A percentile compares a stretch with the other conserved stretches of the same genome.
phyloP scores from a whole-genome alignment of 2,329 filamentous ascomycete species.

The Pseudogymnoascus sp. region DNA sequence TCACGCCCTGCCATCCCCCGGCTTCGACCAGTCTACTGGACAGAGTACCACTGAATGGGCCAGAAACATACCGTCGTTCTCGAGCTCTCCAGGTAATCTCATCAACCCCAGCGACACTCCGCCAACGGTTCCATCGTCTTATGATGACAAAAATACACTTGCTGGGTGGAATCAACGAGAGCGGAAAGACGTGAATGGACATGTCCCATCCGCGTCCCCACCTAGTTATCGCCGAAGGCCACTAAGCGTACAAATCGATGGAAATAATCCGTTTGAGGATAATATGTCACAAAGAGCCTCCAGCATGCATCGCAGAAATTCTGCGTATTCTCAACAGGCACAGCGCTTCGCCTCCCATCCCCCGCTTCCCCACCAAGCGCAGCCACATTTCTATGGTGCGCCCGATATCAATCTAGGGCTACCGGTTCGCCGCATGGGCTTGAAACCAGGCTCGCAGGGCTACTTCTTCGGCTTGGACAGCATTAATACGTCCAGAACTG shows the following conservation, averaged over 20 bases:
- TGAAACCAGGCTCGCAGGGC: slow-evolving; percentile 58
- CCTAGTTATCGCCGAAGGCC: slow-evolving; percentile 36
- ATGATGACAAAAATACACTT: slow-evolving; percentile 24
- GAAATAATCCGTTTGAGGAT: slow-evolving; percentile 35
- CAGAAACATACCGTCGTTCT: slow-evolving; percentile 34
- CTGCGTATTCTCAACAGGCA: slow-evolving; percentile 43
- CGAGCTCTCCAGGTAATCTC: slow-evolving; percentile 32
- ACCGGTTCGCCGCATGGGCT: slow-evolving; percentile 40
- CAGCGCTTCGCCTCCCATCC: slow-evolving; percentile 43
- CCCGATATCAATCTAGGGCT: slow-evolving; percentile 62
- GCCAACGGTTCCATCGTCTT: slow-evolving; percentile 29
- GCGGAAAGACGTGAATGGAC: slow-evolving; percentile 17
- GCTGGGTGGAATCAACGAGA: slow-evolving; percentile 24
- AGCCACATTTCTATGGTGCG: slow-evolving; percentile 68
- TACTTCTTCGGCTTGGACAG: slow-evolving; percentile 78
- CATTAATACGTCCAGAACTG: slow-evolving; percentile 38
- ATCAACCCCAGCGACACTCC: slow-evolving; percentile 38
- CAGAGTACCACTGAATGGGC: slow-evolving; percentile 36
- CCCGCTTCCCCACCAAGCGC: slow-evolving; percentile 66
- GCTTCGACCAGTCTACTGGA: slow-evolving; percentile 18
- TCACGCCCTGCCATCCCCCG: slow-evolving; percentile 25
- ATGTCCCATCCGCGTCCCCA: slow-evolving; percentile 25
- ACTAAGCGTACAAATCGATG: slow-evolving; percentile 43
- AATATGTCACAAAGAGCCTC: slow-evolving; percentile 37
- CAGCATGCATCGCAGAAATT: slow-evolving; percentile 38